Evolutionary conservation across 768 basidiomycete genomes (phyloP), one percentile per base, ranked within the genome.

Genomic region (Neoboletus subvelutipes): DNA sequence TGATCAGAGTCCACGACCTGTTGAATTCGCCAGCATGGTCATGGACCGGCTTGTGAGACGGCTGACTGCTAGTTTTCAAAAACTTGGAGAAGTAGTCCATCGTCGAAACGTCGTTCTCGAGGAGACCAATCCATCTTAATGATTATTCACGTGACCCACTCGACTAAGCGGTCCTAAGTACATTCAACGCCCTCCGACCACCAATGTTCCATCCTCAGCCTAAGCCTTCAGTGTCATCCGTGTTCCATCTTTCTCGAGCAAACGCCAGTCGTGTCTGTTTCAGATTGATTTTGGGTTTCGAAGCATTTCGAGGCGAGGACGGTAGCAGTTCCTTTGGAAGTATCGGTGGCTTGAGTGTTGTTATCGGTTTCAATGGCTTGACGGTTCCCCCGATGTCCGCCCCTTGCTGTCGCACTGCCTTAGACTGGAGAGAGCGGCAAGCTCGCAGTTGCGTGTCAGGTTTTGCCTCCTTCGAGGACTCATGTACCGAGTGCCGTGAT

Each of bases 81-180:
- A 92, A 92, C 68, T 90, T 91, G 51, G 89, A 87, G 67, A 94
- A 93, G 71, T 92, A 93, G 65, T 92, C 89, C 90, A 92, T 92
- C 45, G 48, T 61, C 56, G 45, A 49, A 18, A 34, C 9, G 24
- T 50, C 20, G 26, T 42, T 26, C n/a, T 29, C n/a, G n/a, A 13
- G 15, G 11, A 13, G 36, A 37, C 8, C 2, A 24, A 22, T 6
- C 13, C 4, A 20, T 13, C 40, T 5, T 49, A 33, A 28, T 28
- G 13, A 20, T 48, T 4, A 50, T 55, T 51, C 64, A 66, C 63
- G 56, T 65, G 66, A 61, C 36, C 42, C 10, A 40, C 17, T 13
- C 49, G 17, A 24, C 24, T 33, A 47, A 29, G 5, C 6, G 7
- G 5, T 28, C 28, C 12, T 45, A 29, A 28, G 22, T 43, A 55